Base-by-base conservation (phyloP, 306 rosid species). In the Canavalia gladiata region DNA sequence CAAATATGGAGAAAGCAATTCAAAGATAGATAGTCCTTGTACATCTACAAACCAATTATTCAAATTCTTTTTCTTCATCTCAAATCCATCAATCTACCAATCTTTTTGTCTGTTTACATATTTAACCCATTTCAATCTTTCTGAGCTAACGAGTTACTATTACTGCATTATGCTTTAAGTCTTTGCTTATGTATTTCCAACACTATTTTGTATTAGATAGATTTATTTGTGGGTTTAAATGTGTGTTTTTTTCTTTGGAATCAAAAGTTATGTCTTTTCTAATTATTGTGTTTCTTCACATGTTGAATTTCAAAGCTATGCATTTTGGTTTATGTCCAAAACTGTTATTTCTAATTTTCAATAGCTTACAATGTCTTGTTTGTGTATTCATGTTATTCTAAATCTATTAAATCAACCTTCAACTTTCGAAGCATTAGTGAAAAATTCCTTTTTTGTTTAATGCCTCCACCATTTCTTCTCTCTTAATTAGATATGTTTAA, bases 1-100 rank as follows among this genome's bases (percentile, higher is more conserved):
- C 43, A 29, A 74, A 72, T 1, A 95, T 95, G 99, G 95, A 95
- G 85, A 92, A 85, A 82, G 99, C 97, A 9, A 31, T 89, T 52
- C 83, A 87, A 45, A 89, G 97, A 80, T 97, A 91, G 86, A 87
- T 60, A 63, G 83, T 91, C 46, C 82, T 92, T 74, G 81, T 87
- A 28, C 97, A 95, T 77, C 75, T 95, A 10, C 79, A 71, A n/a
- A 97, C 98, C 76, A 51, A n/a, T 76, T 83, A 92, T 37, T 88
- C 88, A 29, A 62, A 6, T 64, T 71, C 83, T 10, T 85, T 80
- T 7, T 72, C 64, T 28, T 66, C 82, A 2, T 1, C 52, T 71
- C 75, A 78, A 42, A 41, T 72, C 67, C 80, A 78, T 50, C 83
- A 84, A 45, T 84, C 91, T 73, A 9, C 91, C 49, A 55, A 83